Evolutionary conservation across 2,329 filamentous ascomycete species (phyloP), one percentile per base, ranked within the genome.

Genomic region (Daldinia eschscholtzii): DNA sequence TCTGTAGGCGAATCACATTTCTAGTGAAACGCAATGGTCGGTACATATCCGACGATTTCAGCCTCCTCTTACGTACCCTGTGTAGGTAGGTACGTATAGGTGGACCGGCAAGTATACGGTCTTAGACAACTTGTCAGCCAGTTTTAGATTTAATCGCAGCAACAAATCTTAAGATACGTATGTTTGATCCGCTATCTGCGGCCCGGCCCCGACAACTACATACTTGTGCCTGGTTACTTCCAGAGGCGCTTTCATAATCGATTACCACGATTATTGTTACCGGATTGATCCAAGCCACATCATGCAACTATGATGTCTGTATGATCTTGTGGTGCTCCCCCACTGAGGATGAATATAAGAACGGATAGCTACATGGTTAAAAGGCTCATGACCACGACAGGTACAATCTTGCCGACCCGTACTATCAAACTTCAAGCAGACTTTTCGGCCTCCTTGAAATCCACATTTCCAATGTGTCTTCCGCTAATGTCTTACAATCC

Each of bases 301-400:
- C 28, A 57, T 56, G 52, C 65, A 50, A 35, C 15, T 37, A 35
- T 46, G 20, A 58, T 18, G 52, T 37, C 37, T 28, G n/a, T 6
- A n/a, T 13, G 23, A 41, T 2, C 35, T 23, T 12, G 23, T 37
- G n/a, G 39, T 41, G 39, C 30, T 50, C 10, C 20, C n/a, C 18
- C 30, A 15, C 37, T 30, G 2, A 30, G 35, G 18, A 18, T 33
- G 30, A 60, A 57, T 60, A 50, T 59, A 41, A 57, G 37, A 44
- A 63, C 68, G 68, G 68, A 58, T 68, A 68, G 60, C 41, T 63
- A 52, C 68, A 61, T 68, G 3, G 20, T 3, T 20, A 56, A 12
- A 48, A 46, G 12, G 20, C 4, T 12, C 41, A 48, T 13, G 15
- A 28, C 23, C 13, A 57, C 46, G 57, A 46, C 46, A 44, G 28